These are phyloP conservation scores for Paraglomus occultum DNA, from an alignment of 192 early-diverging fungal genomes.

Conservation along the genomic window DNA sequence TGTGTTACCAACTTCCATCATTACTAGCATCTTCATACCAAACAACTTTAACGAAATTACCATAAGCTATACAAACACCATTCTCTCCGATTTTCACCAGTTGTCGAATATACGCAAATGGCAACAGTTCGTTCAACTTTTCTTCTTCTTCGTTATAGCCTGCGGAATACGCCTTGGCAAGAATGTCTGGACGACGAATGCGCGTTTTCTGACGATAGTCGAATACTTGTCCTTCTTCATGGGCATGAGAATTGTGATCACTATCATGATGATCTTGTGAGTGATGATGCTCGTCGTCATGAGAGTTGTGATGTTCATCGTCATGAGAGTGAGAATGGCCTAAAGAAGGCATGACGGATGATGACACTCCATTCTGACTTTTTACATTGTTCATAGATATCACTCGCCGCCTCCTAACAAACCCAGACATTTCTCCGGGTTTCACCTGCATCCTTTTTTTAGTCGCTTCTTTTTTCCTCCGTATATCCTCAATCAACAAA, in stretches of 20 bases:
- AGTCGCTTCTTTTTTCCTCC: conserved; percentile 2
- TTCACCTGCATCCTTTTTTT: not conserved
- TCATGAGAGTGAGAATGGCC: too few relatives aligned
- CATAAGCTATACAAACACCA: conserved; percentile 23
- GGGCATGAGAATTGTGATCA: not conserved
- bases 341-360: too few relatives aligned
- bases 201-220: conserved; percentile 12
- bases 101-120: conserved; percentile 26
- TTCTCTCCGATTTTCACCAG: conserved; percentile 27
- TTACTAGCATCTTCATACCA: conserved; percentile 1
- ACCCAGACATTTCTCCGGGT: not conserved
- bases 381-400: too few relatives aligned
- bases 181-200: not conserved
- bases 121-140: conserved; percentile 27
- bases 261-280: conserved; percentile 1
- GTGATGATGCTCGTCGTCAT: not conserved
- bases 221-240: conserved; percentile 5
- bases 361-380: too few relatives aligned
- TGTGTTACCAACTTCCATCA: not conserved
- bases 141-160: conserved; percentile 8
- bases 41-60: conserved; percentile 28
- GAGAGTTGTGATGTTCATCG: not conserved
- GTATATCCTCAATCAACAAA: conserved; percentile 6
- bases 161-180: too few relatives aligned
- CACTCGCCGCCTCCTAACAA: not conserved